Percentiles rank a stretch among this genome's conserved stretches.
These are phyloP conservation scores for Moelleriella libera DNA, from an alignment of 2,329 filamentous ascomycete genomes.

Conservation along the genomic window DNA sequence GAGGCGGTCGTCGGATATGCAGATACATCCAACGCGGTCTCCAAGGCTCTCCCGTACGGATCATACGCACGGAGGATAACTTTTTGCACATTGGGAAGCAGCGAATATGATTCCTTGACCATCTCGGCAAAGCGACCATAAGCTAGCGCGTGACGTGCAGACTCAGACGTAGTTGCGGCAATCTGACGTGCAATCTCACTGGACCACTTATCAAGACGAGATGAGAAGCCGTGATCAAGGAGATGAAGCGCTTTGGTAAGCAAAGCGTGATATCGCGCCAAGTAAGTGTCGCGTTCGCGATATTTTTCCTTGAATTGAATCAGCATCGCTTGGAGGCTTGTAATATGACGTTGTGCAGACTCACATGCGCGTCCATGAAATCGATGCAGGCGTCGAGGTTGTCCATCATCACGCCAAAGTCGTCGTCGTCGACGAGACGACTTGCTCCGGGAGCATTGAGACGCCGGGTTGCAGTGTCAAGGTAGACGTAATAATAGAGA, in stretches of 20 bases:
- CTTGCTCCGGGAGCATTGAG: constrained; percentile 87
- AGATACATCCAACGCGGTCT: constrained; percentile 27
- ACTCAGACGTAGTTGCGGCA: constrained; percentile 39
- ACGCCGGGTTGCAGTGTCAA: constrained; percentile 78
- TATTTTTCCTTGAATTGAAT: constrained; percentile 49
- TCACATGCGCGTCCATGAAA: constrained; percentile 79
- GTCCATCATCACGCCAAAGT: constrained; percentile 76
- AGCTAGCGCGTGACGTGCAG: constrained; percentile 42
- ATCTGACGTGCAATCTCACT: constrained; percentile 41
- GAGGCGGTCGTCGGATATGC: constrained; percentile 39
- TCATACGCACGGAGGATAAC: constrained; percentile 38
- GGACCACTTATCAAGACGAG: constrained; percentile 36
- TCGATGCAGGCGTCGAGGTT: constrained; percentile 82
- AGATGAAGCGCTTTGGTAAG: constrained; percentile 53
- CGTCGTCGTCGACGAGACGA: constrained; percentile 68
- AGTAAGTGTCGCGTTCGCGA: constrained; percentile 75
- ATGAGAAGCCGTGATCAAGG: constrained; percentile 42
- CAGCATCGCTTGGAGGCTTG: neutral
- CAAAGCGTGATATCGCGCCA: constrained; percentile 73
- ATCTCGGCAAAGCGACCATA: constrained; percentile 47
- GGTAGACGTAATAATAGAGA: constrained; percentile 85
- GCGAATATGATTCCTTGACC: constrained; percentile 38
- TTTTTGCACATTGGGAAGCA: constrained; percentile 41
- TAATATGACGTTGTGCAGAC: constrained; percentile 14
- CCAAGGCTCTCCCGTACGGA: constrained; percentile 29